A percentile compares a stretch with the other conserved stretches of the same genome.
phyloP scores from a whole-genome alignment of 2,329 filamentous ascomycete genomes.

The Chalara sp. region DNA sequence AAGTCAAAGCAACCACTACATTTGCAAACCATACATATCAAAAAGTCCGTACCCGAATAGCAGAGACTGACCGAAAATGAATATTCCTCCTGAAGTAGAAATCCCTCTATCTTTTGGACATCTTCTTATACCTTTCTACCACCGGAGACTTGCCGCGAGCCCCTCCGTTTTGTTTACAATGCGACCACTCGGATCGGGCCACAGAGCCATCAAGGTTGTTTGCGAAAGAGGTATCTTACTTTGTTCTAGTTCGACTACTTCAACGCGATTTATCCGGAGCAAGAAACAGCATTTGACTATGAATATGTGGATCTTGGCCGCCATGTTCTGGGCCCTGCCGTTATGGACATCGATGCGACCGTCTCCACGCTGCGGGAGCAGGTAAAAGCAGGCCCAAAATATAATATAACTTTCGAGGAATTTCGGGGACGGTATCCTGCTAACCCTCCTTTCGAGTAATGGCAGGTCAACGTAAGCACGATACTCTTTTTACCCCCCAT shows the following conservation, averaged over 20 bases:
- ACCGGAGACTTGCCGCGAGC: slow-evolving; percentile 2
- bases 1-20: slow-evolving; percentile 4
- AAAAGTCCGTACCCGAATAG: slow-evolving; percentile 4
- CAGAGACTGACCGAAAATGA: slow-evolving; percentile 5
- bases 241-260: slow-evolving; percentile 12
- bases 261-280: slow-evolving; percentile 6
- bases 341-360: slow-evolving; percentile 2
- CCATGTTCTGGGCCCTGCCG: slow-evolving; percentile 5
- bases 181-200: slow-evolving; percentile 2
- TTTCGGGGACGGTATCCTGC: slow-evolving; percentile 9
- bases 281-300: slow-evolving; percentile 8
- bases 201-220: slow-evolving; percentile 7
- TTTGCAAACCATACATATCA: slow-evolving; percentile 7
- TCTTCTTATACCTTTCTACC: slow-evolving; percentile 5
- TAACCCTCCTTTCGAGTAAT: slow-evolving; percentile 4
- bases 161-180: slow-evolving; percentile 6
- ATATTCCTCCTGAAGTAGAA: slow-evolving; percentile 1
- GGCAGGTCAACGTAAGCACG: slow-evolving; percentile 10
- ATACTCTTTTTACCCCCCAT: slow-evolving; percentile 5
- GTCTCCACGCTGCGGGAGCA: slow-evolving; percentile 8
- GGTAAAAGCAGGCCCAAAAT: slow-evolving; percentile 9
- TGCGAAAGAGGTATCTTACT: slow-evolving; percentile 8
- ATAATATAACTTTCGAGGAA: slow-evolving; percentile 8
- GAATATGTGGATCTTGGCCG: slow-evolving; percentile 6
- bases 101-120: slow-evolving; percentile 7